Evolutionary conservation across 2,329 filamentous ascomycete species (phyloP).

Genomic region (Paracoccidioides brasiliensis): DNA sequence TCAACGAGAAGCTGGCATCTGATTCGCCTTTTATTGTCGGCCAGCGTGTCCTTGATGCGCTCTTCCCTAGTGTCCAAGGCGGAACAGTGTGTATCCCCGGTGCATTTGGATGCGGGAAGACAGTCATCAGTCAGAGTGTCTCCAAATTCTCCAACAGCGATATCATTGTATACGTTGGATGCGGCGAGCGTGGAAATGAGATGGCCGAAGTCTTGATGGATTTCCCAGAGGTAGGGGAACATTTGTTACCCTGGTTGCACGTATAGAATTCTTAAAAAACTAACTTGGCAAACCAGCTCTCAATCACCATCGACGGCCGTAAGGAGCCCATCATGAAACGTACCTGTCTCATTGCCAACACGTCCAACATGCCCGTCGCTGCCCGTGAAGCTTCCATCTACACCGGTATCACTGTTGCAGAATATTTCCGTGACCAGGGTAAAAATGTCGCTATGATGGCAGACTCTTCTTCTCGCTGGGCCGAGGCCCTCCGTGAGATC

Average conservation of each 20-base stretch:
- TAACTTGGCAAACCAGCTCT: slow-evolving; percentile 41
- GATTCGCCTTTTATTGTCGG: slow-evolving; percentile 89
- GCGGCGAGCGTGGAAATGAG: slow-evolving; percentile 90
- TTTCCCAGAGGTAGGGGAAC: slow-evolving; percentile 61
- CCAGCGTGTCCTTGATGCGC: slow-evolving; percentile 86
- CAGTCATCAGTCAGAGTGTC: slow-evolving; percentile 94
- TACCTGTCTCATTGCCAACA: slow-evolving; percentile 95
- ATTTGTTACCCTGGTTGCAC: not conserved
- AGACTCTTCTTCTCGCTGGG: slow-evolving; percentile 95
- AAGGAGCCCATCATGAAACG: slow-evolving; percentile 99
- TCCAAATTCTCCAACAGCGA: slow-evolving; percentile 99
- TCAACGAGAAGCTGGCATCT: slow-evolving; percentile 81
- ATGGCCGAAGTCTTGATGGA: slow-evolving; percentile 99
- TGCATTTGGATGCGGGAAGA: slow-evolving; percentile 98
- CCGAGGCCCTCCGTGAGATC: slow-evolving; percentile 94
- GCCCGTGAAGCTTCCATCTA: slow-evolving; percentile 98
- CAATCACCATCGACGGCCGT: slow-evolving; percentile 85
- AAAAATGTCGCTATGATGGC: slow-evolving; percentile 99
- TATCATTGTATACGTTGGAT: slow-evolving; percentile 94
- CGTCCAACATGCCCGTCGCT: slow-evolving; percentile 98
- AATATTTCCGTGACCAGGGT: slow-evolving; percentile 95
- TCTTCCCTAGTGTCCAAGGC: slow-evolving; percentile 93
- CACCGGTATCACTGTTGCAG: slow-evolving; percentile 85
- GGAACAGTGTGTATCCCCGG: slow-evolving; percentile 96
- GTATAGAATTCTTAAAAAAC: not conserved